A percentile compares a stretch with the other conserved stretches of the same genome.
phyloP scores from a whole-genome alignment of 495 filamentous ascomycete genomes.

The Penicillium paradoxum region DNA sequence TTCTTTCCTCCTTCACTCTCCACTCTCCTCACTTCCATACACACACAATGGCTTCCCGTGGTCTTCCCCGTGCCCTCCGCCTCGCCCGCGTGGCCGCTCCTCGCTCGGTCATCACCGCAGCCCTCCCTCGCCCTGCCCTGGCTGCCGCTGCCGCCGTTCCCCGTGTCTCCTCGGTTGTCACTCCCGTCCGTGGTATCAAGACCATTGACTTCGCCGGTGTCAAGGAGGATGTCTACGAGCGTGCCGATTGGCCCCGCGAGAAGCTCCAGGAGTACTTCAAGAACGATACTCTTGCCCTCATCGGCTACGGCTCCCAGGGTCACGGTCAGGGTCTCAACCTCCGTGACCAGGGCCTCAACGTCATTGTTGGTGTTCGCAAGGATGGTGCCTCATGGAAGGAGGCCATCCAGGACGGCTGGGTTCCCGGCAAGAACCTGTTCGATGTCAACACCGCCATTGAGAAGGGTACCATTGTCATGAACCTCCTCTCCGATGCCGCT shows the following conservation, averaged over 20 bases:
- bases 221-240: constrained; percentile 94
- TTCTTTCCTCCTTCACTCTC: constrained; percentile 21
- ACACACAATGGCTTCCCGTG: constrained; percentile 79
- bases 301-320: constrained; percentile 97
- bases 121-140: constrained; percentile 42
- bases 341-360: constrained; percentile 97
- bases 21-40: constrained; percentile 20
- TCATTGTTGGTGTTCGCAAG: constrained; percentile 97
- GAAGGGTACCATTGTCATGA: constrained; percentile 96
- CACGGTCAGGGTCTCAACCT: constrained; percentile 99
- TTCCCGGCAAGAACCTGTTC: constrained; percentile 96
- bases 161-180: constrained; percentile 50
- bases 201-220: constrained; percentile 81
- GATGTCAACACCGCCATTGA: constrained; percentile 92
- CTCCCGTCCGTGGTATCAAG: constrained; percentile 47
- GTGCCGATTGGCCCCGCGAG: constrained; percentile 95
- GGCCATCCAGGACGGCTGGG: constrained; percentile 93
- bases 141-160: constrained; percentile 31
- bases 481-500: constrained; percentile 93
- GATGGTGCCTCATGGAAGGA: constrained; percentile 98
- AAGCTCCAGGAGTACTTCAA: constrained; percentile 99
- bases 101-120: constrained; percentile 43
- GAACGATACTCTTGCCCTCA: constrained; percentile 97
- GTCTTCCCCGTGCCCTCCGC: constrained; percentile 77
- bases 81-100: constrained; percentile 65